Percentiles rank a stretch among this genome's conserved stretches.
phyloP scores from a whole-genome alignment of 2,329 filamentous ascomycete species.

The Ophiostoma himal-ulmi region DNA sequence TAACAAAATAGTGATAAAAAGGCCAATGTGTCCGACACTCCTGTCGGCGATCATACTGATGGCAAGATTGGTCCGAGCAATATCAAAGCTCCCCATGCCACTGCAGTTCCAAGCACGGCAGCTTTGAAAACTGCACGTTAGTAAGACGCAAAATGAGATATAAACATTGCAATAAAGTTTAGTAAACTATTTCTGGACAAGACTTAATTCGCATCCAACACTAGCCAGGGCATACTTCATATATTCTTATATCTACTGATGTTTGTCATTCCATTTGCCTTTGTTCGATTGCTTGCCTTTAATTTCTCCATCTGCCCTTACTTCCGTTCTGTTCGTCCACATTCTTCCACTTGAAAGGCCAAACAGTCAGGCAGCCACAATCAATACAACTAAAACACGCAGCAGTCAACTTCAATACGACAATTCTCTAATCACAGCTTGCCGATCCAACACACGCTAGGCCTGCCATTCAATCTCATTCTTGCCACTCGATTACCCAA shows the following conservation, averaged over 20 bases:
- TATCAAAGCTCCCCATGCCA: not conserved
- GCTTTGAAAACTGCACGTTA: not conserved
- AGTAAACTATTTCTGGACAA: not conserved
- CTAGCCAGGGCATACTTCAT: not conserved
- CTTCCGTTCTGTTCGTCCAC: not conserved
- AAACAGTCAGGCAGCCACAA: not conserved
- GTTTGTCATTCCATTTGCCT: not conserved
- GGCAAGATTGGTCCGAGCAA: not conserved
- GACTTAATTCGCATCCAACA: not conserved
- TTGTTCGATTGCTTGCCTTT: not conserved
- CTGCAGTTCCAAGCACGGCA: not conserved
- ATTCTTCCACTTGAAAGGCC: not conserved
- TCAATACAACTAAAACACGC: not conserved
- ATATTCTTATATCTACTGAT: not conserved
- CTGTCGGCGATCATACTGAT: conserved; percentile 5
- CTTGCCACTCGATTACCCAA: not conserved
- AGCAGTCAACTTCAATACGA: not conserved
- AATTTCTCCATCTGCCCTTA: not conserved
- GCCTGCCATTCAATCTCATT: not conserved
- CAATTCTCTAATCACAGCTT: not conserved
- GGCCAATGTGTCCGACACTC: not conserved
- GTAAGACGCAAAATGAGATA: not conserved
- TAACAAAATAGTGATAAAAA: not conserved
- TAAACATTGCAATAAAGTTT: not conserved
- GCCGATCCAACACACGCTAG: not conserved